phyloP scores from a whole-genome alignment of 192 early-diverging fungal genomes.

The Coemansia sp. region DNA sequence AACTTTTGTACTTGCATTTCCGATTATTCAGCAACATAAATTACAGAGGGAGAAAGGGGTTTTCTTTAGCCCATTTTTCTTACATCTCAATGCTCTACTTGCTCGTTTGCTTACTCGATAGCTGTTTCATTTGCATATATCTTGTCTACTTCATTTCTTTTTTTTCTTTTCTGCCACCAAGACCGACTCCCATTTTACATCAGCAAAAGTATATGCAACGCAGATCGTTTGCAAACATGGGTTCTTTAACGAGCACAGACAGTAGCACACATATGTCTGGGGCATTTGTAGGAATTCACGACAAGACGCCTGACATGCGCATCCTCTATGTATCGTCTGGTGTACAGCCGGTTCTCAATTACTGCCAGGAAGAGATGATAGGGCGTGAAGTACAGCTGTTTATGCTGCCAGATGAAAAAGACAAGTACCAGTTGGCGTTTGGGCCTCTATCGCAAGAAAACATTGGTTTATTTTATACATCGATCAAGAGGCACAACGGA shows the following conservation, averaged over 20 bases:
- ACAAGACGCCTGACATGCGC: slow-evolving; percentile 36
- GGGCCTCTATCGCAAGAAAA: not conserved
- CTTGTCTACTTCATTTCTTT: not conserved
- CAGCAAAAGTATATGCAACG: too few relatives aligned
- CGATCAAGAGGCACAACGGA: not conserved
- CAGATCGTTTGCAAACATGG: too few relatives aligned
- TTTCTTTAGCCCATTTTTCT: not conserved
- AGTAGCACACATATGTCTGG: slow-evolving; percentile 2
- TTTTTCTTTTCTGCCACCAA: too few relatives aligned
- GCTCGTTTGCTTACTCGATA: too few relatives aligned
- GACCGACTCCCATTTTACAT: not conserved
- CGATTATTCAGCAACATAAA: too few relatives aligned
- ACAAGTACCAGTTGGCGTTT: slow-evolving; percentile 11
- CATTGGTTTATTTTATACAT: slow-evolving; percentile 2
- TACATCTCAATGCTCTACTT: too few relatives aligned
- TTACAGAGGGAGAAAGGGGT: too few relatives aligned
- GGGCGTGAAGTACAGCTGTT: slow-evolving; percentile 8
- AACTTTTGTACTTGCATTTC: not conserved
- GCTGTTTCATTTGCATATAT: not conserved
- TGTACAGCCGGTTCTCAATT: slow-evolving; percentile 5
- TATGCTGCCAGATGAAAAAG: slow-evolving; percentile 1
- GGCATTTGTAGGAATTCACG: slow-evolving; percentile 35
- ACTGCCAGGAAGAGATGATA: slow-evolving; percentile 10
- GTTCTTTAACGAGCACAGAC: not conserved
- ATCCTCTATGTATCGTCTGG: slow-evolving; percentile 34